Conservation (phyloP, 23 red algal genomes). For the Gracilariopsis chorda region DNA sequence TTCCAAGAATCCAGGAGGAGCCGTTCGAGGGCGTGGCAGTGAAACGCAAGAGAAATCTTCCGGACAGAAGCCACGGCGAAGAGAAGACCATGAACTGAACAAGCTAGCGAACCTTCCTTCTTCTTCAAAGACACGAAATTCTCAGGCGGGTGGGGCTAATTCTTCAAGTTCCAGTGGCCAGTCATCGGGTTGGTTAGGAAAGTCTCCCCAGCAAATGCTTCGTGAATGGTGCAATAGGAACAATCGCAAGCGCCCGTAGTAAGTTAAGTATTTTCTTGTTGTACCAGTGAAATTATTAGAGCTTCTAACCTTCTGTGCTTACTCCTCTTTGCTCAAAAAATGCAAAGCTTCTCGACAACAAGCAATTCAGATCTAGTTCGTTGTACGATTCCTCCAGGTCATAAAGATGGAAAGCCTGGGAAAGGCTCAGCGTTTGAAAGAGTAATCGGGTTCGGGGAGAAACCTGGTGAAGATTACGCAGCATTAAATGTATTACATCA, state of each 20-base stretch:
- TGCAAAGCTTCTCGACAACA: constrained; percentile 4
- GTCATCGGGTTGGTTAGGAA: constrained; percentile 60
- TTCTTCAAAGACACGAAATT: not conserved
- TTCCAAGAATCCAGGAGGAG: constrained; percentile 69
- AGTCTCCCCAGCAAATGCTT: constrained; percentile 57
- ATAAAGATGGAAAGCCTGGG: constrained; percentile 56
- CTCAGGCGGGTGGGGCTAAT: not conserved
- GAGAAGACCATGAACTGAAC: constrained; percentile 21
- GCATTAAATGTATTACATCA: constrained; percentile 71
- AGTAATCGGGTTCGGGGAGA: constrained; percentile 32
- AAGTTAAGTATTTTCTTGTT: constrained; percentile 7
- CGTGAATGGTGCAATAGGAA: constrained; percentile 76
- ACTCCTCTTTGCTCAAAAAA: not conserved
- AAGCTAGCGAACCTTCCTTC: not conserved
- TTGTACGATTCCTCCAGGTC: constrained; percentile 43
- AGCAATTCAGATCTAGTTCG: constrained; percentile 12
- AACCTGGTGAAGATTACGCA: constrained; percentile 64
- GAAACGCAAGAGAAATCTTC: not conserved
- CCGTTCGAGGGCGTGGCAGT: constrained; percentile 12
- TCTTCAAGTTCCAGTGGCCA: not conserved
- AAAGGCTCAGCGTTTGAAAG: constrained; percentile 32
- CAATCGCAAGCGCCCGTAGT: constrained; percentile 69
- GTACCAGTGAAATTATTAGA: not conserved
- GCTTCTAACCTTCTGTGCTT: not conserved
- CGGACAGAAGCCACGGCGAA: not conserved